Base-by-base conservation (phyloP, 345 rosid species). In the Excoecaria cochinchinensis region DNA sequence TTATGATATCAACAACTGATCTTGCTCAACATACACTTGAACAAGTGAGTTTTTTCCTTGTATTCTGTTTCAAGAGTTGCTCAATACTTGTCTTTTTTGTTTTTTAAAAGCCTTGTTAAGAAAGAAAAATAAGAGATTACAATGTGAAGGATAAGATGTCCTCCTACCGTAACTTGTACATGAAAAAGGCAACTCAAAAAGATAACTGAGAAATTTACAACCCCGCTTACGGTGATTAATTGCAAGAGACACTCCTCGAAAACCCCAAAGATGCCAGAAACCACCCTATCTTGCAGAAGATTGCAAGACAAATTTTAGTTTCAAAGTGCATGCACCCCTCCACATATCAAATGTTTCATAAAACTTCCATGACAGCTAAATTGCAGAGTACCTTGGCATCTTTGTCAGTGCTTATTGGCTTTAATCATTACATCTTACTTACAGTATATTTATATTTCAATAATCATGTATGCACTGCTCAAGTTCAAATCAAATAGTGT, bases 1-100 rank as follows among this genome's bases (percentile, higher is more conserved):
- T 95, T 83, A 93, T 95, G 99, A 95, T 95, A 78, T 90, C 99
- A 79, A 93, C 98, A 56, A 91, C 99, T 76, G 98, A 93, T 87
- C 97, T 93, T 59, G 97, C 84, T 69, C 98, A 91, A 75, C 97
- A 95, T 79, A 93, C 99, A 56, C 92, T 93, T 70, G 98, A 95
- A 84, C 99, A 93, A 80, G 99, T 93, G 87, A 81, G 87, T 67
- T 38, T 61, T 64, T 52, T 0, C 31, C 47, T 36, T 38, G 61
- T 39, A 52, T 73, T 74, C 52, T 39, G 62, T 62, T 63, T 17
- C 67, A 21, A 15, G 47, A 63, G 50, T 60, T 74, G 76, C 69
- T 39, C 0, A 31, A 19, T 74, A 1, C 17, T n/a, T 21, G 9
- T 52, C 8, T 74, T 17, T 38, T 7, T n/a, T 9, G 51, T 25